Conservation (phyloP, 495 filamentous ascomycete genomes). For the Talaromyces borbonicus region DNA sequence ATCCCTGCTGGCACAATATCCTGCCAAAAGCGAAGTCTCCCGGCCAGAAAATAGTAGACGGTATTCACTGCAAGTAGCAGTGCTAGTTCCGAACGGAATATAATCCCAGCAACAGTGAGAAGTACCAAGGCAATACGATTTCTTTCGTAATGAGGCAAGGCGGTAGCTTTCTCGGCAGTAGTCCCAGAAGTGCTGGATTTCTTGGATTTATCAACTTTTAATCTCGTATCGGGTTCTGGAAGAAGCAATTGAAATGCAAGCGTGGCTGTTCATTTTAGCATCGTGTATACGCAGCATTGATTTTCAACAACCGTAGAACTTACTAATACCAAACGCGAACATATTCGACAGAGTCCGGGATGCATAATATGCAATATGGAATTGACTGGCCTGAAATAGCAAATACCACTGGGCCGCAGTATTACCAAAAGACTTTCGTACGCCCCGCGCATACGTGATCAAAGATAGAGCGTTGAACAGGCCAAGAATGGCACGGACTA, state of each 20-base stretch:
- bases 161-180: not conserved
- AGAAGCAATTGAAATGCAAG: constrained; percentile 63
- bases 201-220: not conserved
- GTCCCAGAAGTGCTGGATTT: not conserved
- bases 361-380: constrained; percentile 91
- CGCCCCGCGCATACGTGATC: constrained; percentile 48
- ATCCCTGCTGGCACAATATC: constrained; percentile 59
- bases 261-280: constrained; percentile 40
- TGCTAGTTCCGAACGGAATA: constrained; percentile 87
- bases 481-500: constrained; percentile 71
- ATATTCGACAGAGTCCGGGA: constrained; percentile 90
- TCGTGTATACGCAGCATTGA: not conserved
- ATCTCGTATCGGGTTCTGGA: constrained; percentile 32
- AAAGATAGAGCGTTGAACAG: constrained; percentile 65
- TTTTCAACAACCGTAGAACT: constrained; percentile 11
- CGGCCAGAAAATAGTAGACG: constrained; percentile 41
- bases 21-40: constrained; percentile 42
- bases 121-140: constrained; percentile 51
- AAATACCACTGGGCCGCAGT: constrained; percentile 71
- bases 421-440: constrained; percentile 60
- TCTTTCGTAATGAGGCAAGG: constrained; percentile 16
- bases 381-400: constrained; percentile 74
- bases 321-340: constrained; percentile 83
- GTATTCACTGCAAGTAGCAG: constrained; percentile 54
- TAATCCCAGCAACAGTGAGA: constrained; percentile 69